Evolutionary conservation across 495 filamentous ascomycete genomes (phyloP).

Genomic region (Neurospora sp.): DNA sequence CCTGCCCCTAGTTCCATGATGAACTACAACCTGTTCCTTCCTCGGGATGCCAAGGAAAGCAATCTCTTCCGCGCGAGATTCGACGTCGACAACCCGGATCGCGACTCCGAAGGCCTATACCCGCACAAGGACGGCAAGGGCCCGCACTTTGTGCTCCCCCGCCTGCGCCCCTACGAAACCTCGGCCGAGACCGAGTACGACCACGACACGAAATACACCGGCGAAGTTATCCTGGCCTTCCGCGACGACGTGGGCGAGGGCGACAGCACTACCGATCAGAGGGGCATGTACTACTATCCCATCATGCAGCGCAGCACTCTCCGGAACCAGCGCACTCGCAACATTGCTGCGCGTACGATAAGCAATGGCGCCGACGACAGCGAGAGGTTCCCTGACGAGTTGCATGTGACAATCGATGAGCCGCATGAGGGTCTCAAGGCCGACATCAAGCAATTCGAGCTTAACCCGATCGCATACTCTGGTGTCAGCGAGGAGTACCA

Average conservation of each 20-base stretch:
- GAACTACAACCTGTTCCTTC: constrained; percentile 77
- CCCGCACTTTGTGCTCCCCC: constrained; percentile 60
- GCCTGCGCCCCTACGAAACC: constrained; percentile 77
- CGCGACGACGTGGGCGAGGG: constrained; percentile 31
- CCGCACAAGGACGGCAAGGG: constrained; percentile 38
- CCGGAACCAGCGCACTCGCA: constrained; percentile 45
- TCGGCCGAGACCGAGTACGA: constrained; percentile 53
- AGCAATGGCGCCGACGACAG: constrained; percentile 31
- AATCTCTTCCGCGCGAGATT: constrained; percentile 64
- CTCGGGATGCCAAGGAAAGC: constrained; percentile 44
- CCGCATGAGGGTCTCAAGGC: constrained; percentile 29
- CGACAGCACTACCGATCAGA: constrained; percentile 33
- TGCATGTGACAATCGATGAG: constrained; percentile 34
- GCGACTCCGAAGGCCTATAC: constrained; percentile 59
- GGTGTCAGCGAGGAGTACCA: constrained; percentile 17
- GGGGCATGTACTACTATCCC: constrained; percentile 85
- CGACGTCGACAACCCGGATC: constrained; percentile 56
- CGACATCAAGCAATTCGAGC: constrained; percentile 30
- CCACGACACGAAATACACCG: constrained; percentile 52
- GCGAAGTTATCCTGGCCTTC: constrained; percentile 43
- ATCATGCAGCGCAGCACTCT: constrained; percentile 57
- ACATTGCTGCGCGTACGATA: constrained; percentile 39
- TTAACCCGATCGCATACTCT: constrained; percentile 30
- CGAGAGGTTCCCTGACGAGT: constrained; percentile 31
- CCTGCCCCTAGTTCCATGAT: constrained; percentile 53